phyloP scores from a whole-genome alignment of 192 early-diverging fungal genomes.

The Podila epigama region DNA sequence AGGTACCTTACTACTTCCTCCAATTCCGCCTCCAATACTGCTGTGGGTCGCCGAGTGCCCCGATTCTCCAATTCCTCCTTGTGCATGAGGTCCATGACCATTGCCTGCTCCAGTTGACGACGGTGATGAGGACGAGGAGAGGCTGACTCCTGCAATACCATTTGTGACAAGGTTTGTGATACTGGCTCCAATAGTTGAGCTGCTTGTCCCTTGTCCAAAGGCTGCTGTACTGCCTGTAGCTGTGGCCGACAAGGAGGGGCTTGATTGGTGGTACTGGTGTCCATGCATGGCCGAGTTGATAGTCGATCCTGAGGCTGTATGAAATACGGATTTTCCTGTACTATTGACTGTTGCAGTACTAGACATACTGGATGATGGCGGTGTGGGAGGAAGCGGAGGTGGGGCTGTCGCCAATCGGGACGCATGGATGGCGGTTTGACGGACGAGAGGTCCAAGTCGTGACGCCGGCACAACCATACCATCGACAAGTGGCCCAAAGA shows the following conservation, averaged over 20 bases:
- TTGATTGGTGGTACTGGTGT: slow-evolving; percentile 23
- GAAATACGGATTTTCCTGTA: neutral
- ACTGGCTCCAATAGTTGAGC: slow-evolving; percentile 2
- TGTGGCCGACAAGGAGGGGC: neutral
- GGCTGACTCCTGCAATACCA: slow-evolving; percentile 5
- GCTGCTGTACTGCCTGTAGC: neutral
- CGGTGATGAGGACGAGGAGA: too few species aligned
- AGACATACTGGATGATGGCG: slow-evolving; percentile 10
- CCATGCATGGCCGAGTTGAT: slow-evolving; percentile 31
- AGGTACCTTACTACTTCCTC: neutral
- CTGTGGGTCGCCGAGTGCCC: neutral
- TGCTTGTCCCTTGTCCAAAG: neutral
- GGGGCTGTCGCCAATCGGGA: slow-evolving; percentile 35
- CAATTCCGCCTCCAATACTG: neutral
- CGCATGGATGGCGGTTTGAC: slow-evolving; percentile 85
- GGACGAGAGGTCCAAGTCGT: slow-evolving; percentile 77
- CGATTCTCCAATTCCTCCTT: neutral
- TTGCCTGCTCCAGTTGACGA: slow-evolving; percentile 2
- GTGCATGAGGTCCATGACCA: neutral
- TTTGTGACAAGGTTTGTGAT: slow-evolving; percentile 16
- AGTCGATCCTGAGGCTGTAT: neutral
- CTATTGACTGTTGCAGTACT: neutral
- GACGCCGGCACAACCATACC: slow-evolving; percentile 80
- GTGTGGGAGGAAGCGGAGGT: slow-evolving; percentile 40
- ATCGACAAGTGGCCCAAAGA: slow-evolving; percentile 88